Percentiles rank a stretch among this genome's conserved stretches.
phyloP scores from a whole-genome alignment of 768 basidiomycete species.

The Naematelia encephala region DNA sequence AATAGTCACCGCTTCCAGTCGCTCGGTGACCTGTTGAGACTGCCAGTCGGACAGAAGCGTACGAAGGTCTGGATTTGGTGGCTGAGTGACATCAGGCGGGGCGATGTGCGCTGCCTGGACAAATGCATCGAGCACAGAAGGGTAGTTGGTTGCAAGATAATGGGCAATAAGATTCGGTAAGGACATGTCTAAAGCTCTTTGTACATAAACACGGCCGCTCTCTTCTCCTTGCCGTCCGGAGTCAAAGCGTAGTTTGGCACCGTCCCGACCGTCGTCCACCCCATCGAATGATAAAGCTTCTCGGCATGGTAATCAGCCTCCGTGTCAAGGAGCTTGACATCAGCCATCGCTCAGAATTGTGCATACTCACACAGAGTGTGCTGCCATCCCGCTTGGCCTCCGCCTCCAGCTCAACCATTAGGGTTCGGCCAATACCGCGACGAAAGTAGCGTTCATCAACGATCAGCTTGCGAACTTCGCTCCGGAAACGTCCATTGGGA shows the following conservation, averaged over 20 bases:
- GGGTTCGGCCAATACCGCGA: constrained; percentile 4
- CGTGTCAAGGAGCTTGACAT: constrained; percentile 18
- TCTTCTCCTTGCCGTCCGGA: constrained; percentile 18
- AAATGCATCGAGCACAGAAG: constrained; percentile 32
- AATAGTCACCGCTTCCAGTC: background rate
- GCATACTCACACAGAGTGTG: constrained; percentile 10
- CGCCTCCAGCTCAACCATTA: constrained; percentile 6
- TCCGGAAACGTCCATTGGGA: constrained; percentile 6
- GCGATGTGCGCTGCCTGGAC: constrained; percentile 24
- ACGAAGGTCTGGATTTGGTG: constrained; percentile 39
- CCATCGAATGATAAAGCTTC: constrained; percentile 12
- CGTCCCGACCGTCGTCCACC: constrained; percentile 12
- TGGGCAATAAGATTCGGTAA: constrained; percentile 36
- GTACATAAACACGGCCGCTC: constrained; percentile 18
- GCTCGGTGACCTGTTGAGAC: constrained; percentile 2
- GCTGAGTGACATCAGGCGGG: constrained; percentile 25
- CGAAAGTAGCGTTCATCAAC: constrained; percentile 10
- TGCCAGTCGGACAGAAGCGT: constrained; percentile 38
- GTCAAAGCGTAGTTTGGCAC: constrained; percentile 19
- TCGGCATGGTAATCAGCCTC: constrained; percentile 19
- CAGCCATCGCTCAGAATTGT: background rate
- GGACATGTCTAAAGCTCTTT: constrained; percentile 10
- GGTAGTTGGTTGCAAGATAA: constrained; percentile 37
- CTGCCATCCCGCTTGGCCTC: constrained; percentile 9
- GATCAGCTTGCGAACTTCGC: constrained; percentile 12